Evolutionary conservation across 1,284 basidiomycete species (phyloP).

Genomic region (Somion occarium): DNA sequence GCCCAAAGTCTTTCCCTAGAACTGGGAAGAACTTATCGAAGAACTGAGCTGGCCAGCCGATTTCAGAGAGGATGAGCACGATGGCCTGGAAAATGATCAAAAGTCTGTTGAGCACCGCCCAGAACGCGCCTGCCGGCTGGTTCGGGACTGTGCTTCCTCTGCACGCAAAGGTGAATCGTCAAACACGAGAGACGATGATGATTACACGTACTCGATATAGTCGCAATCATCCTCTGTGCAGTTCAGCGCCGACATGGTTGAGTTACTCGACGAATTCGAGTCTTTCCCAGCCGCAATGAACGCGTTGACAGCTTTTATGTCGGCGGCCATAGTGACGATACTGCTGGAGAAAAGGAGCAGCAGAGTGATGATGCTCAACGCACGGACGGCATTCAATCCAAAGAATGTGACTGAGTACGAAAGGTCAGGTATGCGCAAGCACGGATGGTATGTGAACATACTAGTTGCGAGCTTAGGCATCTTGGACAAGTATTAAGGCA

Average conservation of each 20-base stretch:
- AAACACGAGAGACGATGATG: neutral
- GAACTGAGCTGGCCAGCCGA: constrained; percentile 65
- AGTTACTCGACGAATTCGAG: constrained; percentile 26
- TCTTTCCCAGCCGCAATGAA: constrained; percentile 40
- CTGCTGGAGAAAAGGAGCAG: constrained; percentile 74
- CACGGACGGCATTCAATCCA: constrained; percentile 71
- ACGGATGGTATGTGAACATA: neutral
- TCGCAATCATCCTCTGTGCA: constrained; percentile 52
- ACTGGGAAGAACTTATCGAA: constrained; percentile 84
- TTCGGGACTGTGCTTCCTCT: constrained; percentile 79
- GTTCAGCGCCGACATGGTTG: constrained; percentile 29
- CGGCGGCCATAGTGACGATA: constrained; percentile 74
- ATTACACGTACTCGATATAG: constrained; percentile 62
- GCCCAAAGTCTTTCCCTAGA: constrained; percentile 75
- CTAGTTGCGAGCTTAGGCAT: neutral
- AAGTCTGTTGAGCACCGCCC: constrained; percentile 78
- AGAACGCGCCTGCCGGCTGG: constrained; percentile 82
- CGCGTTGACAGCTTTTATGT: constrained; percentile 71
- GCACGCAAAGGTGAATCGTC: constrained; percentile 2
- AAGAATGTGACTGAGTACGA: constrained; percentile 44
- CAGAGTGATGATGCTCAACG: constrained; percentile 73
- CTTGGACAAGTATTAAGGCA: neutral
- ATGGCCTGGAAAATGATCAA: constrained; percentile 77
- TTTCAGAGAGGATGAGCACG: constrained; percentile 64
- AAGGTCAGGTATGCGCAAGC: neutral